Conservation (phyloP, 139 green algal species). For the Coelastrella sp. region DNA sequence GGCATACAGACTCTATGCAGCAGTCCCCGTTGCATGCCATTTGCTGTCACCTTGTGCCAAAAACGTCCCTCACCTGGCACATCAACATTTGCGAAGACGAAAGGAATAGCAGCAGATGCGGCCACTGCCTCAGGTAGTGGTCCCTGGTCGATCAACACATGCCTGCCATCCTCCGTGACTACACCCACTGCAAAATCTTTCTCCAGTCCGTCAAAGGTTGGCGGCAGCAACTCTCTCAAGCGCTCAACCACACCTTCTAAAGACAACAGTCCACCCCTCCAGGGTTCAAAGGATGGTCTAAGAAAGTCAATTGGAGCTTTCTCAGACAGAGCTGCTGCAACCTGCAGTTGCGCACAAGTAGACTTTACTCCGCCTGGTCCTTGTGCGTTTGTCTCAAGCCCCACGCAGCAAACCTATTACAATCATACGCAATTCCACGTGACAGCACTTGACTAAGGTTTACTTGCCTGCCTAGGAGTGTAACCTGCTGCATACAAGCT, state of each 20-base stretch:
- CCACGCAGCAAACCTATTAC: too few species aligned
- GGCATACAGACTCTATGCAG: too few species aligned
- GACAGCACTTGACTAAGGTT: background rate
- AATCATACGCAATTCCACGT: too few species aligned
- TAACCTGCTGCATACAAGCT: slow-evolving; percentile 86
- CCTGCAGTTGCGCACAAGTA: too few species aligned
- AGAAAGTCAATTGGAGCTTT: slow-evolving; percentile 80
- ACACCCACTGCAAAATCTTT: slow-evolving; percentile 84
- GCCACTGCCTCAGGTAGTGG: slow-evolving; percentile 86
- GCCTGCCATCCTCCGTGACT: slow-evolving; percentile 62
- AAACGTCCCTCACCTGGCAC: slow-evolving; percentile 69
- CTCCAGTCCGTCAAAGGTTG: slow-evolving; percentile 85
- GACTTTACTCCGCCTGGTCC: too few species aligned
- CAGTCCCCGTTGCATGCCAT: too few species aligned
- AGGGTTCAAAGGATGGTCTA: slow-evolving; percentile 63
- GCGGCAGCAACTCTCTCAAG: slow-evolving; percentile 79
- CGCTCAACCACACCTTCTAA: slow-evolving; percentile 78
- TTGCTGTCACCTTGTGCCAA: background rate
- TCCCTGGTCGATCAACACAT: slow-evolving; percentile 83
- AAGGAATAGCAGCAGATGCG: slow-evolving; percentile 88
- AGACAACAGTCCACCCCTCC: slow-evolving; percentile 81
- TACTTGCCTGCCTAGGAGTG: slow-evolving; percentile 65
- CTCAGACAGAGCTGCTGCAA: slow-evolving; percentile 72
- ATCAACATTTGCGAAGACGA: slow-evolving; percentile 81
- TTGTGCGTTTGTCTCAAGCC: too few species aligned